Evolutionary conservation across 2,329 filamentous ascomycete species (phyloP).

Genomic region (Scedosporium aurantiacum): DNA sequence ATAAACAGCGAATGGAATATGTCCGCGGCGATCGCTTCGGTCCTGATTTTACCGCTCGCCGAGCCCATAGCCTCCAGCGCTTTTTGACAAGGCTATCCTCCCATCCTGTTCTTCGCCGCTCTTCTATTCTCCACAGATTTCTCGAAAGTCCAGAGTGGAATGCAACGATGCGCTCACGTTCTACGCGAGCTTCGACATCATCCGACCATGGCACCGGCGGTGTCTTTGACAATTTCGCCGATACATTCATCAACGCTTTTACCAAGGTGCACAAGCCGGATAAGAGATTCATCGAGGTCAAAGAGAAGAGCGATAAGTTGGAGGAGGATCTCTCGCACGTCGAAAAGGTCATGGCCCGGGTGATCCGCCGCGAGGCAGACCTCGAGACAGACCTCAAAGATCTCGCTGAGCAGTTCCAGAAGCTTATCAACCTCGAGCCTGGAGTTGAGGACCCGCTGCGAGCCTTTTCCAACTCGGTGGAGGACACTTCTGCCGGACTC

Average conservation of each 20-base stretch:
- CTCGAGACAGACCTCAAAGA: conserved; percentile 82
- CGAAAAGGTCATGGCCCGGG: conserved; percentile 88
- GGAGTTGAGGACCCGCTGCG: conserved; percentile 74
- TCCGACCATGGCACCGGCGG: conserved; percentile 42
- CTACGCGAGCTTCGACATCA: conserved; percentile 48
- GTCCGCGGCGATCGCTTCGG: conserved; percentile 94
- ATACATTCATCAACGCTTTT: conserved; percentile 95
- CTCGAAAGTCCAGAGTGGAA: conserved; percentile 95
- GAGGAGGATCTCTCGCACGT: conserved; percentile 89
- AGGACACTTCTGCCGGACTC: conserved; percentile 70
- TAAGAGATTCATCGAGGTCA: conserved; percentile 86
- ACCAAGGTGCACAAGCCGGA: conserved; percentile 94
- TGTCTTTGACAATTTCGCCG: conserved; percentile 89
- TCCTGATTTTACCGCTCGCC: conserved; percentile 77
- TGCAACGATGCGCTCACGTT: conserved; percentile 76
- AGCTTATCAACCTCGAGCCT: conserved; percentile 79
- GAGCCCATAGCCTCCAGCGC: conserved; percentile 81
- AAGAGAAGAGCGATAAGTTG: conserved; percentile 84
- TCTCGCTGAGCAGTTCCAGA: conserved; percentile 88
- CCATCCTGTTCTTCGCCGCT: conserved; percentile 79
- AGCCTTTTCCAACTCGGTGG: conserved; percentile 75
- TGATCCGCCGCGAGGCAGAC: conserved; percentile 78
- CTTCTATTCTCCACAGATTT: conserved; percentile 74
- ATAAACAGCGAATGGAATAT: conserved; percentile 99
- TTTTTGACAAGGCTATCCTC: conserved; percentile 80